These are phyloP conservation scores for Heliamphora exappendiculata DNA, from an alignment of 148 eudicot genomes.

Conservation along the genomic window DNA sequence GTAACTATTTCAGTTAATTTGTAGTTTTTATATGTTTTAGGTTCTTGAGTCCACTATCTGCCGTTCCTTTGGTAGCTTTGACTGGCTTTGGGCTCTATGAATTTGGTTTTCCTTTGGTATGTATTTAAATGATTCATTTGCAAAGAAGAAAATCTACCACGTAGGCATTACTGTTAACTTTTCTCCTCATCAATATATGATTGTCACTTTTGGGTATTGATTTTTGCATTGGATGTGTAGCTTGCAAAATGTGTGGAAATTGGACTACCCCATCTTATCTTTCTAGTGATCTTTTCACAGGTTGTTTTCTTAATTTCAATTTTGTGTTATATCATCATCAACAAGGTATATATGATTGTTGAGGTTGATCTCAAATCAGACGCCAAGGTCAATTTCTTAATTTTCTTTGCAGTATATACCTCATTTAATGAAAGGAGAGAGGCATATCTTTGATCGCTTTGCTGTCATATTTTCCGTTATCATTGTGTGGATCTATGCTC, in stretches of 20 bases:
- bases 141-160: not conserved
- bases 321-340: not conserved
- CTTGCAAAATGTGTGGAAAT: constrained; percentile 24
- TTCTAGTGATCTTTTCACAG: constrained; percentile 24
- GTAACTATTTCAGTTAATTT: not conserved
- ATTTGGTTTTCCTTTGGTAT: constrained; percentile 86
- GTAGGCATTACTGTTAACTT: constrained; percentile 2
- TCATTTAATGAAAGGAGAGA: constrained; percentile 53
- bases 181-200: not conserved
- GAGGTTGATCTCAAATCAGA: not conserved
- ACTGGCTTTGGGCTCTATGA: constrained; percentile 79
- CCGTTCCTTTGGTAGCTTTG: constrained; percentile 72
- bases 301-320: constrained; percentile 2
- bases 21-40: constrained; percentile 20
- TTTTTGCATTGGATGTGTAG: constrained; percentile 15
- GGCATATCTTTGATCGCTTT: constrained; percentile 62
- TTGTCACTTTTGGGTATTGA: not conserved
- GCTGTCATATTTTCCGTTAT: constrained; percentile 71
- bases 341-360: not conserved
- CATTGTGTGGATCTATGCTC: constrained; percentile 85
- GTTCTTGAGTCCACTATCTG: constrained; percentile 77
- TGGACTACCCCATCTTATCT: constrained; percentile 23
- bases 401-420: constrained; percentile 65
- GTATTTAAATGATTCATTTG: constrained; percentile 9
- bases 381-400: not conserved